Conservation (phyloP, 345 rosid genomes). For the Murraya koenigii region DNA sequence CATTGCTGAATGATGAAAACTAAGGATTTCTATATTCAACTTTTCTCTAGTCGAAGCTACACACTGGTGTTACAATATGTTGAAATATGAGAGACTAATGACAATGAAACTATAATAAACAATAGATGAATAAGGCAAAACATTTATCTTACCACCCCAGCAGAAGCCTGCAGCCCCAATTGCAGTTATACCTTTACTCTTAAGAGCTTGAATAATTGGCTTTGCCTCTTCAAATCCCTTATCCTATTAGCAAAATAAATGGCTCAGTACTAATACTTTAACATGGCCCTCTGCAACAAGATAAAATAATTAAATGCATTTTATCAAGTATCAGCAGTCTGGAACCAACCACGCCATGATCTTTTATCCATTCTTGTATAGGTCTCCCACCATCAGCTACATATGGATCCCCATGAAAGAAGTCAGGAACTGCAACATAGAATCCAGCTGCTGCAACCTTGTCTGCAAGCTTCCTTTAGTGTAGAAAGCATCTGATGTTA, state of each 20-base stretch:
- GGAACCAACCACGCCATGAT: slow-evolving; percentile 61
- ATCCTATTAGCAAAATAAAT: slow-evolving; percentile 40
- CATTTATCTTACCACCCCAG: slow-evolving; percentile 58
- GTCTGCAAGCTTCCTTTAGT: slow-evolving; percentile 68
- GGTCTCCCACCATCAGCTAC: slow-evolving; percentile 40
- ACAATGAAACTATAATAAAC: not conserved
- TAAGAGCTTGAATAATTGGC: slow-evolving; percentile 56
- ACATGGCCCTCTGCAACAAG: not conserved
- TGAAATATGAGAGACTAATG: not conserved
- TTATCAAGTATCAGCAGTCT: not conserved
- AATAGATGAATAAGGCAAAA: not conserved
- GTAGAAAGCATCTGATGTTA: slow-evolving; percentile 11
- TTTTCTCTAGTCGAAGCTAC: not conserved
- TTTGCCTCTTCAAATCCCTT: slow-evolving; percentile 74
- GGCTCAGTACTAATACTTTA: not conserved
- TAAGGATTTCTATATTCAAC: not conserved
- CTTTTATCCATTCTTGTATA: slow-evolving; percentile 54
- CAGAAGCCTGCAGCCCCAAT: slow-evolving; percentile 69
- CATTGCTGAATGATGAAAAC: not conserved
- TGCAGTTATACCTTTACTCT: slow-evolving; percentile 50
- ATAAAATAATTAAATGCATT: not conserved
- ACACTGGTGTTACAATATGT: not conserved
- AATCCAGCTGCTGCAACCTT: slow-evolving; percentile 74
- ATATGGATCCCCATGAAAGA: slow-evolving; percentile 62
- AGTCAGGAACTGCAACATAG: slow-evolving; percentile 69